phyloP scores from a whole-genome alignment of 371 early-diverging fungal species.

The Batkoa obscura region DNA sequence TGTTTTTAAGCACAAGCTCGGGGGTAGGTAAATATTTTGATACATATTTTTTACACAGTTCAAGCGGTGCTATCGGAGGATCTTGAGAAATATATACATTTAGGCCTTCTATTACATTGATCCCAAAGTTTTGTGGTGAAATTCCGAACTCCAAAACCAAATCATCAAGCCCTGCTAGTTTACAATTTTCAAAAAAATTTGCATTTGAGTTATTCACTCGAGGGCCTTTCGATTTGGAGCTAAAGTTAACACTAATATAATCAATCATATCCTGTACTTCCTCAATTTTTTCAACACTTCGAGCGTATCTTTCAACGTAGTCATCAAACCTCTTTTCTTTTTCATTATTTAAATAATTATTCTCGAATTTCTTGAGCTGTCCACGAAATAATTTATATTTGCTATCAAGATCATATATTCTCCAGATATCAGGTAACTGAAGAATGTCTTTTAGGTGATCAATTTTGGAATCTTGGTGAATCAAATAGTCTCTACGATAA shows the following conservation, averaged over 20 bases:
- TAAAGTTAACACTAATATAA: conserved; percentile 38
- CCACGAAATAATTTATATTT: conserved; percentile 44
- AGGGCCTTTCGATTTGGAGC: not conserved
- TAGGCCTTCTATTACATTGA: conserved; percentile 30
- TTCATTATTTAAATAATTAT: not conserved
- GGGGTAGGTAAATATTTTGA: conserved; percentile 27
- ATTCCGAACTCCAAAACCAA: conserved; percentile 38
- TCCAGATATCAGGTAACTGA: conserved; percentile 61
- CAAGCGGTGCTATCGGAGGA: conserved; percentile 23
- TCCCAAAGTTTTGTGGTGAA: conserved; percentile 38
- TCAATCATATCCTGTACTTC: conserved; percentile 56
- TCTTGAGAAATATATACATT: conserved; percentile 37
- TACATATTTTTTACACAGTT: conserved; percentile 36
- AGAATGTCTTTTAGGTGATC: conserved; percentile 18
- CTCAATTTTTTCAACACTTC: conserved; percentile 34
- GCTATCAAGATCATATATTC: conserved; percentile 65
- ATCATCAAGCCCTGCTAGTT: conserved; percentile 24
- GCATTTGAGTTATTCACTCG: conserved; percentile 8
- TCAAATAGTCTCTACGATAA: conserved; percentile 72
- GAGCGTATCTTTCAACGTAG: conserved; percentile 22
- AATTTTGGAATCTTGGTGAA: conserved; percentile 19
- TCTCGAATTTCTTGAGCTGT: not conserved
- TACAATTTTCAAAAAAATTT: conserved; percentile 30
- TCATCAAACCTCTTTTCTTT: conserved; percentile 13
- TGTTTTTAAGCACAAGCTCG: conserved; percentile 29